Percentiles rank a stretch among this genome's conserved stretches.
Conservation (phyloP, 768 basidiomycete species). For the Amanita subjunquillea region DNA sequence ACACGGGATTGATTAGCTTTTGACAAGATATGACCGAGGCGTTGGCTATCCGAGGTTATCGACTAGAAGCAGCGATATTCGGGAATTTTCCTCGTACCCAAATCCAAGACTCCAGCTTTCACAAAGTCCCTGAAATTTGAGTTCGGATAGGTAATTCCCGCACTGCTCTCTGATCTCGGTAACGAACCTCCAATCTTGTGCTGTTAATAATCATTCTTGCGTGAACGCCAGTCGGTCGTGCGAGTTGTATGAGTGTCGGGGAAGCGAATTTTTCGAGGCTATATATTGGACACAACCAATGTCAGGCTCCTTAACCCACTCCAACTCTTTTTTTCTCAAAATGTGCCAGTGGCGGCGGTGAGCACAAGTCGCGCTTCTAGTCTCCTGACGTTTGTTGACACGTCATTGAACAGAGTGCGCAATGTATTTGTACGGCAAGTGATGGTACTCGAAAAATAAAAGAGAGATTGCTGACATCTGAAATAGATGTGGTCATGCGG, state of each 20-base stretch:
- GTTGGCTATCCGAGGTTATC: constrained; percentile 1
- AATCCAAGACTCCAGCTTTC: not conserved
- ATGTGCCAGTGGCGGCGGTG: constrained; percentile 60
- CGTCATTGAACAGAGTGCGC: constrained; percentile 30
- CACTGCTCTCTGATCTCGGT: constrained; percentile 5
- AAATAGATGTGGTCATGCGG: constrained; percentile 43
- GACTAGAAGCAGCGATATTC: not conserved
- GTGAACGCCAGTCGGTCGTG: not conserved
- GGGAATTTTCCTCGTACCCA: not conserved
- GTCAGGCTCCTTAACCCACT: constrained; percentile 5
- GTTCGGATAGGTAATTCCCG: constrained; percentile 4
- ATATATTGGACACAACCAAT: not conserved
- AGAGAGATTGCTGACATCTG: constrained; percentile 6
- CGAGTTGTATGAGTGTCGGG: constrained; percentile 2
- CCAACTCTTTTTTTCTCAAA: constrained; percentile 8
- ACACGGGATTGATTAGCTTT: not conserved
- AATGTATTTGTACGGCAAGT: constrained; percentile 44
- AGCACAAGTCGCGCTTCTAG: constrained; percentile 12
- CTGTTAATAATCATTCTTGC: constrained; percentile 1
- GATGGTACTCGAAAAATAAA: not conserved
- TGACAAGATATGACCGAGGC: constrained; percentile 2
- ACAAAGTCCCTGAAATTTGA: constrained; percentile 4
- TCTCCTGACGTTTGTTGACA: not conserved
- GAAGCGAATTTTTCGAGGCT: constrained; percentile 1
- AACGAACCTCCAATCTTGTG: not conserved